Base-by-base conservation (phyloP, 768 basidiomycete genomes). In the Mycena kentingensis region DNA sequence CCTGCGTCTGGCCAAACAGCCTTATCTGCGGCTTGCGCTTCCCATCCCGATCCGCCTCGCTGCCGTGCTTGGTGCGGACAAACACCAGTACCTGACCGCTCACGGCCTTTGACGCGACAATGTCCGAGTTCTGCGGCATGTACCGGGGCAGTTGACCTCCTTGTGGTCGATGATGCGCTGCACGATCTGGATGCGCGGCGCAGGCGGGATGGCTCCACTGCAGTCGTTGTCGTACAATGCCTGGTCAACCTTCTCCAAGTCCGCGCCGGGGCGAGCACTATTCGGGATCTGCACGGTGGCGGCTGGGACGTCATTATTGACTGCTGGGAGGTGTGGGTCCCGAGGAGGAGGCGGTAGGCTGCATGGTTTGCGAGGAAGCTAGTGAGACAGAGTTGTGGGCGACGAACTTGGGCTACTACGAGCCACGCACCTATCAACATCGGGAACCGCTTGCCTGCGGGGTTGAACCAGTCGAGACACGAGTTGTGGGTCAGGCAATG, bases 61-160 rank as follows among this genome's bases (percentile, higher is more conserved):
- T 95, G 46, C 93, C 83, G 69, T 98, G 96, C 70, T 97, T 98
- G 29, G 97, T 98, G 52, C 97, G 76, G 71, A 98, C 97, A 71
- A 98, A 99, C n/a, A 99, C 73, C 52, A 88, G 75, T 2, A 98
- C 92, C 57, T 97, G 92, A 13, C 96, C 97, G 5, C 82, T 84
- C 7, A 93, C 82, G 18, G 94, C 79, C 70, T 98, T 98, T 11
- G 96, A 98, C 13, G 97, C 97, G 60, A 99, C 90, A 60, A 99
- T 71, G 72, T 98, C 92, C 2, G 94, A 91, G 65, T 98, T 99
- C 71, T 98, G 96, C 5, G 97, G 97, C 95, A 98, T 98, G 70
- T 98, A 99, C 46, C 97, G 85, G 54, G 96, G 37, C 94, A 77
- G 71, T 99, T 99, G 65, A 98, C 92, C 68, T 99, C 97, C 36